These are phyloP conservation scores for Rubia occidens DNA, from an alignment of 305 asterid genomes.

Conservation along the genomic window DNA sequence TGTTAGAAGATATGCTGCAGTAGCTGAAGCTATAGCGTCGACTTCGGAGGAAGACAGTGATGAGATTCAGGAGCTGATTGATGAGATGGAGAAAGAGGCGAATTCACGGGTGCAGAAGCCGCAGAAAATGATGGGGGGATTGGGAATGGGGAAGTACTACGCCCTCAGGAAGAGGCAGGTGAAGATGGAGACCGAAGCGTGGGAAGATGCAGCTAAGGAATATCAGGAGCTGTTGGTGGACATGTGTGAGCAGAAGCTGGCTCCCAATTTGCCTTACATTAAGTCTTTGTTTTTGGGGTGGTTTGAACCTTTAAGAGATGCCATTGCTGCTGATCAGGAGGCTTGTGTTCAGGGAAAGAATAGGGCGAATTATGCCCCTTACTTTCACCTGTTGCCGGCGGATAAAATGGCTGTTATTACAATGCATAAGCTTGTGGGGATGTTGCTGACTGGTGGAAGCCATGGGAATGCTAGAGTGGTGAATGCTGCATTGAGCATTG, in stretches of 20 bases:
- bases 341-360: slow-evolving; percentile 47
- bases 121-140: slow-evolving; percentile 48
- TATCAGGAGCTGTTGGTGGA: slow-evolving; percentile 74
- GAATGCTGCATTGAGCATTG: slow-evolving; percentile 64
- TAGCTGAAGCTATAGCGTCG: slow-evolving; percentile 70
- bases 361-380: slow-evolving; percentile 44
- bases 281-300: slow-evolving; percentile 89
- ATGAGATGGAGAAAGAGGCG: slow-evolving; percentile 32
- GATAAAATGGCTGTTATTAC: slow-evolving; percentile 95
- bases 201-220: slow-evolving; percentile 85
- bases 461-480: slow-evolving; percentile 68
- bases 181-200: slow-evolving; percentile 81
- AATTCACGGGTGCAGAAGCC: slow-evolving; percentile 29
- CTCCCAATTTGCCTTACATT: slow-evolving; percentile 88
- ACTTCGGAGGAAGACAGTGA: slow-evolving; percentile 84
- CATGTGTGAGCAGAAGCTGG: slow-evolving; percentile 94
- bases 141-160: slow-evolving; percentile 57
- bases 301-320: slow-evolving; percentile 89
- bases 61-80: slow-evolving; percentile 48
- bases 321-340: slow-evolving; percentile 74
- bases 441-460: slow-evolving; percentile 80
- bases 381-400: slow-evolving; percentile 69
- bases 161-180: slow-evolving; percentile 65
- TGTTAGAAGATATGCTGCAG: slow-evolving; percentile 54
- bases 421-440: slow-evolving; percentile 87